Percentiles rank a stretch among this genome's conserved stretches.
Evolutionary conservation across 768 basidiomycete species (phyloP).

Genomic region (Russula virescens): DNA sequence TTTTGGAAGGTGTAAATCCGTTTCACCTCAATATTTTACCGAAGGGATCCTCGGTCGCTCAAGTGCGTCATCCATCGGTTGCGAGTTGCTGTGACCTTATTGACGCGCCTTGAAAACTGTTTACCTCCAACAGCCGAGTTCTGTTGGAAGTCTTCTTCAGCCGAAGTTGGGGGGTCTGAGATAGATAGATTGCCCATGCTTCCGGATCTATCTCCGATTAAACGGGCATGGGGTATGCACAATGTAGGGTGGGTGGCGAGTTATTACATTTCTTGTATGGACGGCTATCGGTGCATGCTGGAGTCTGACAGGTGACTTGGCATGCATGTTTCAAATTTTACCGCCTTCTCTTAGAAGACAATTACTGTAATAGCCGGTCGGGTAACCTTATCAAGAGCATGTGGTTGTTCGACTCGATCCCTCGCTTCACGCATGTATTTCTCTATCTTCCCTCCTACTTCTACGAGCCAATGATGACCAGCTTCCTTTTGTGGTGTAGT

Average conservation of each 20-base stretch:
- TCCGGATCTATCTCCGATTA: neutral
- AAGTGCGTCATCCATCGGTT: neutral
- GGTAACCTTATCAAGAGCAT: too few relatives aligned
- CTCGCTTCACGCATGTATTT: too few relatives aligned
- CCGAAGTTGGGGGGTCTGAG: constrained; percentile 1
- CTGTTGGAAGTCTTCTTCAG: constrained; percentile 1
- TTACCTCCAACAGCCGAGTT: neutral
- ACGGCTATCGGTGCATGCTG: neutral
- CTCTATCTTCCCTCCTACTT: too few relatives aligned
- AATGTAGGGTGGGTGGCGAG: neutral
- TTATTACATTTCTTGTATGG: neutral
- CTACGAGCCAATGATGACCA: too few relatives aligned
- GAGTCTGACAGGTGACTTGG: neutral
- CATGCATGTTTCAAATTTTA: neutral
- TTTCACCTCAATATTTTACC: neutral
- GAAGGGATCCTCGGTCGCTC: neutral
- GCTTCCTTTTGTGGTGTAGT: too few relatives aligned
- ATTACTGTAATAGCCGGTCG: too few relatives aligned
- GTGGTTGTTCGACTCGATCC: too few relatives aligned
- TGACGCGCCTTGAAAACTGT: neutral
- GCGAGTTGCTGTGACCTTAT: neutral
- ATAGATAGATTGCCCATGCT: neutral
- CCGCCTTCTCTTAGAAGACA: neutral
- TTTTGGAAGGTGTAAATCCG: neutral
- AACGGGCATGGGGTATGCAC: neutral